Conservation (phyloP, 2,329 filamentous ascomycete species). For the Alternaria ventricosa region DNA sequence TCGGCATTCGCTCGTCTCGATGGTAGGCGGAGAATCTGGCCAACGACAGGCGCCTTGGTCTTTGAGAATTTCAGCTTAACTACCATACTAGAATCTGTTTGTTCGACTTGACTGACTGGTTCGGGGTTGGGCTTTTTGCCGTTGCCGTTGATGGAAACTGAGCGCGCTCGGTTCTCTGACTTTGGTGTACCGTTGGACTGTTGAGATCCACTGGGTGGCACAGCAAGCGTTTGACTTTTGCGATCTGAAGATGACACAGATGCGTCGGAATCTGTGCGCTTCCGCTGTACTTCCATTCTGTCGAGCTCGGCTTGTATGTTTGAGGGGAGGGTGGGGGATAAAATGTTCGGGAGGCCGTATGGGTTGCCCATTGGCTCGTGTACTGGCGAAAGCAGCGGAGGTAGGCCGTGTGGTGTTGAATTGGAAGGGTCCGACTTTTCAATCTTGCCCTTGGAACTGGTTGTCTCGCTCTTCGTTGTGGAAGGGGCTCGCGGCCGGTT, state of each 20-base stretch:
- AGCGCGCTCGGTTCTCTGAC: slow-evolving; percentile 29
- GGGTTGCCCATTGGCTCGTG: slow-evolving; percentile 50
- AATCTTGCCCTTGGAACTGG: slow-evolving; percentile 39
- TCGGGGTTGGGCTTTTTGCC: slow-evolving; percentile 32
- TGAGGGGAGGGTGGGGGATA: slow-evolving; percentile 65
- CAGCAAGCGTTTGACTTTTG: slow-evolving; percentile 34
- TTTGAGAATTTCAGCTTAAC: slow-evolving; percentile 61
- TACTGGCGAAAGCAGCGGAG: slow-evolving; percentile 49
- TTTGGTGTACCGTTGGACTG: slow-evolving; percentile 31
- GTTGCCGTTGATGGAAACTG: slow-evolving; percentile 36
- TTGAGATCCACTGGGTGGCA: slow-evolving; percentile 25
- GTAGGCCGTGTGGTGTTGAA: slow-evolving; percentile 47
- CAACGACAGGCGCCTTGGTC: slow-evolving; percentile 56
- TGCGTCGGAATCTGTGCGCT: slow-evolving; percentile 43
- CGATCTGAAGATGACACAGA: slow-evolving; percentile 44
- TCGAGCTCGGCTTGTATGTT: slow-evolving; percentile 62
- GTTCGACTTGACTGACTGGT: slow-evolving; percentile 15
- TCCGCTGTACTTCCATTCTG: slow-evolving; percentile 48
- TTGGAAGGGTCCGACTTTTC: slow-evolving; percentile 39
- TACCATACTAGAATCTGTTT: slow-evolving; percentile 42
- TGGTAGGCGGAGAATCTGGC: slow-evolving; percentile 44
- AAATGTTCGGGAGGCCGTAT: slow-evolving; percentile 57
- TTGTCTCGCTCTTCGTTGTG: slow-evolving; percentile 48
- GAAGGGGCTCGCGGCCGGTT: slow-evolving; percentile 21
- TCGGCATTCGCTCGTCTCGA: slow-evolving; percentile 29